Percentiles rank a stretch among this genome's conserved stretches.
Conservation (phyloP, 805 yeast genomes). For the Nematodospora valgi region DNA sequence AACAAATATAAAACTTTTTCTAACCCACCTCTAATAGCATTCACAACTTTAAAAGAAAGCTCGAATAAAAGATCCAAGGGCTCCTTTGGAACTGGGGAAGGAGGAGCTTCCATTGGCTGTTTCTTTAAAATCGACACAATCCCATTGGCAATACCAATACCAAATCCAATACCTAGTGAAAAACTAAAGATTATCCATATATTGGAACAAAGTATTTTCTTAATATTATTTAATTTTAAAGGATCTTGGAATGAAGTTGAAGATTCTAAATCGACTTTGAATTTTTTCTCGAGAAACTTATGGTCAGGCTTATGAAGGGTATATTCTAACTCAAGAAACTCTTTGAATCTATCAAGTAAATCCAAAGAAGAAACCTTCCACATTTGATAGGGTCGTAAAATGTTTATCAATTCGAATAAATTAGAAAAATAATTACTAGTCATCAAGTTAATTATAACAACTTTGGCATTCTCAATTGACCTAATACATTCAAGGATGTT, state of each 20-base stretch:
- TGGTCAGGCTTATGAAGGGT: constrained; percentile 21
- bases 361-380: constrained; percentile 37
- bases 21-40: constrained; percentile 23
- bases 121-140: neutral
- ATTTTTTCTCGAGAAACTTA: constrained; percentile 24
- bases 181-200: constrained; percentile 31
- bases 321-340: constrained; percentile 25
- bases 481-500: constrained; percentile 23
- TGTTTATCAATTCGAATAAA: constrained; percentile 33
- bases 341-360: constrained; percentile 21
- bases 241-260: constrained; percentile 26
- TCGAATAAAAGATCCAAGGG: too few species aligned
- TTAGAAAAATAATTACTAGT: constrained; percentile 39
- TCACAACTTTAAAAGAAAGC: too few species aligned
- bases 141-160: constrained; percentile 26
- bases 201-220: constrained; percentile 9
- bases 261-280: constrained; percentile 26
- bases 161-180: constrained; percentile 36
- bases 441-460: constrained; percentile 36
- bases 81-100: too few species aligned
- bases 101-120: too few species aligned
- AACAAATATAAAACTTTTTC: constrained; percentile 14
- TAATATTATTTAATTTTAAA: constrained; percentile 18
- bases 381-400: constrained; percentile 32
- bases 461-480: constrained; percentile 17